Evolutionary conservation across 352 stramenopile species (phyloP).

Genomic region (Globisporangium paroecandrum): DNA sequence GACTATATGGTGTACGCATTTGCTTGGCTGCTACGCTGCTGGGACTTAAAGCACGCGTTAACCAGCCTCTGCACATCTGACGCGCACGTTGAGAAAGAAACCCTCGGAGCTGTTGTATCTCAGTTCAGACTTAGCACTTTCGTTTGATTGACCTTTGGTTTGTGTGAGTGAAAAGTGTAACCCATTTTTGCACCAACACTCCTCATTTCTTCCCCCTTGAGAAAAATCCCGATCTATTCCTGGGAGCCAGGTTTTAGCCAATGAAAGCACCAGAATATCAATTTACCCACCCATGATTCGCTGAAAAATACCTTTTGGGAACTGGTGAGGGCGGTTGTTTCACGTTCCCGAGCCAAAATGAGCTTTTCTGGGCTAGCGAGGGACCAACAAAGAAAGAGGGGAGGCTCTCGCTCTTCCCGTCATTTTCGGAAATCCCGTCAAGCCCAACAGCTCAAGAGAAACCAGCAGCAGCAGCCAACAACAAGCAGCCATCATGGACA

Average conservation of each 20-base stretch:
- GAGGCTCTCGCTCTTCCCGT: slow-evolving; percentile 7
- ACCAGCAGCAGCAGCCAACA: slow-evolving; percentile 8
- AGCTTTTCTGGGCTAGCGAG: background rate
- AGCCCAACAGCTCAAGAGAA: slow-evolving; percentile 26
- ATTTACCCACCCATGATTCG: background rate
- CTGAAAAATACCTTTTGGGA: background rate
- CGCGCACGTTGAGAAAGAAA: too few species aligned
- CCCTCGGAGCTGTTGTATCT: too few species aligned
- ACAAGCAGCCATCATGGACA: slow-evolving; percentile 53
- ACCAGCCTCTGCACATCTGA: too few species aligned
- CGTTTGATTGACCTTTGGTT: background rate
- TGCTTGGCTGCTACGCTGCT: too few species aligned
- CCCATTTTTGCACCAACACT: slow-evolving; percentile 9
- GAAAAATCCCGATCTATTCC: background rate
- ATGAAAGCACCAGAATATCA: background rate
- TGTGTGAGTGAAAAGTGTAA: background rate
- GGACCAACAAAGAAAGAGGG: background rate
- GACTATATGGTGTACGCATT: too few species aligned
- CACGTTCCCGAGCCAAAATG: slow-evolving; percentile 2
- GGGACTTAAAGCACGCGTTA: too few species aligned
- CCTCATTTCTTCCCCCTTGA: background rate
- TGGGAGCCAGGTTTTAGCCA: background rate
- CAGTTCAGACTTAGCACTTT: background rate
- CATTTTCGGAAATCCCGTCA: slow-evolving; percentile 33
- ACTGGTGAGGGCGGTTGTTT: background rate